These are phyloP conservation scores for Ustilago cynodontis DNA, from an alignment of 1,284 basidiomycete species.

Conservation along the genomic window DNA sequence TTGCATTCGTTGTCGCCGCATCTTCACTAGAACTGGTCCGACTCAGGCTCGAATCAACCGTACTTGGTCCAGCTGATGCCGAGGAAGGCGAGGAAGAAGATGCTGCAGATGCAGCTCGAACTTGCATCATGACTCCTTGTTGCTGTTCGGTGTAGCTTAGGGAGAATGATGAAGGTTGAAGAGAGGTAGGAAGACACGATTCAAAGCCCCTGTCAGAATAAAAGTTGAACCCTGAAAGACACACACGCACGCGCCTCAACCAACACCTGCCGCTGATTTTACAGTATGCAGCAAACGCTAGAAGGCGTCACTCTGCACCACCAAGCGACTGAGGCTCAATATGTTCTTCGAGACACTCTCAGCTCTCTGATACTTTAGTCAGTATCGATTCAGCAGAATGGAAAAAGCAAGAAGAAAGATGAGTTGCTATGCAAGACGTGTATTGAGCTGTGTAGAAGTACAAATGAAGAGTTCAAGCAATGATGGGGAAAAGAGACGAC, in stretches of 20 bases:
- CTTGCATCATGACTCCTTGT: background rate
- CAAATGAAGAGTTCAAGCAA: constrained; percentile 15
- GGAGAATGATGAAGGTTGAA: background rate
- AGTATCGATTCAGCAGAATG: no score
- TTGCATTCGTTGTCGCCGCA: constrained; percentile 3
- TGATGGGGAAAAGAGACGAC: background rate
- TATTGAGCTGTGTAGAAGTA: constrained; percentile 34
- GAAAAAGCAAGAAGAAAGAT: background rate
- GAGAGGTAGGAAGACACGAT: constrained; percentile 2
- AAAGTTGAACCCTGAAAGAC: constrained; percentile 29
- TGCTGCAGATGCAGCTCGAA: constrained; percentile 3
- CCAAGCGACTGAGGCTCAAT: background rate
- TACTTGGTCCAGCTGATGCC: constrained; percentile 5
- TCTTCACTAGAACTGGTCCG: constrained; percentile 21
- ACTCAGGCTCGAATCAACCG: constrained; percentile 29
- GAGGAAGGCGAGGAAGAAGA: background rate
- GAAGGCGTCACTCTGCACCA: background rate
- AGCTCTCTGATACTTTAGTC: no score
- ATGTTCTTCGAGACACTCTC: background rate
- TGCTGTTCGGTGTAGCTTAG: background rate
- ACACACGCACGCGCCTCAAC: constrained; percentile 3
- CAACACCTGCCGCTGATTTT: constrained; percentile 18
- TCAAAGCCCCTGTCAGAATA: no score
- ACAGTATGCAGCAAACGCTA: constrained; percentile 10
- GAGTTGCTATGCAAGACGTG: background rate